These are phyloP conservation scores for Sarcodon aspratus DNA, from an alignment of 768 basidiomycete genomes.

Conservation along the genomic window DNA sequence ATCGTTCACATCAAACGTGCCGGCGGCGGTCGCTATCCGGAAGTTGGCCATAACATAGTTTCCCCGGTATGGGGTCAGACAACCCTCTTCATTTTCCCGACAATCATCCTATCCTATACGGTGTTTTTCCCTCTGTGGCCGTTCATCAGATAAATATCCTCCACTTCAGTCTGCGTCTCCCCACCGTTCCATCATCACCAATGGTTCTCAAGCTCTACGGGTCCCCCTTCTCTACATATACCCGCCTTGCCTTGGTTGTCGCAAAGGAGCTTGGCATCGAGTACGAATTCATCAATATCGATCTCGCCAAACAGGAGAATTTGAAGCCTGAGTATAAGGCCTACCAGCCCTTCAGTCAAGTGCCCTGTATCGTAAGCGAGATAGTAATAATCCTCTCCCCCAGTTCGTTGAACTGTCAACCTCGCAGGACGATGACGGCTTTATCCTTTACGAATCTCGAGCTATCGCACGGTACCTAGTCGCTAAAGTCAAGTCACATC, in stretches of 20 bases:
- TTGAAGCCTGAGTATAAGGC: conserved; percentile 30
- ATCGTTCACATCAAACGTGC: too few species aligned
- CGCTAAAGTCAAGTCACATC: conserved; percentile 23
- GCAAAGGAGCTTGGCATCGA: conserved; percentile 46
- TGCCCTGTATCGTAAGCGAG: conserved; percentile 35
- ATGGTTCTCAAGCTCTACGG: conserved; percentile 30
- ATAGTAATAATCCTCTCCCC: too few species aligned
- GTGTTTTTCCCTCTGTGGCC: conserved; percentile 8
- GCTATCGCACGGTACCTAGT: conserved; percentile 52
- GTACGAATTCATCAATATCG: conserved; percentile 36
- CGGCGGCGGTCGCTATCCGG: too few species aligned
- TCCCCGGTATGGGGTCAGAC: too few species aligned
- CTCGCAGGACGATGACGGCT: conserved; percentile 39
- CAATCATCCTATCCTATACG: too few species aligned
- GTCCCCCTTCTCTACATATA: conserved; percentile 29
- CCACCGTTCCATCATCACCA: background rate
- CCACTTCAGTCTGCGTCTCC: too few species aligned
- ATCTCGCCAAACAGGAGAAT: conserved; percentile 31
- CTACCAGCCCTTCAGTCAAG: conserved; percentile 55
- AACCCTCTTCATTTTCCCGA: too few species aligned
- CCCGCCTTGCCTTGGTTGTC: conserved; percentile 37
- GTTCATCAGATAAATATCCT: background rate
- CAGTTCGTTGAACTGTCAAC: too few species aligned
- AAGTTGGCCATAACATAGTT: too few species aligned
- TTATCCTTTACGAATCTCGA: conserved; percentile 50